phyloP scores from a whole-genome alignment of 1,139 yeast genomes.

The Suhomyces panamericanus region DNA sequence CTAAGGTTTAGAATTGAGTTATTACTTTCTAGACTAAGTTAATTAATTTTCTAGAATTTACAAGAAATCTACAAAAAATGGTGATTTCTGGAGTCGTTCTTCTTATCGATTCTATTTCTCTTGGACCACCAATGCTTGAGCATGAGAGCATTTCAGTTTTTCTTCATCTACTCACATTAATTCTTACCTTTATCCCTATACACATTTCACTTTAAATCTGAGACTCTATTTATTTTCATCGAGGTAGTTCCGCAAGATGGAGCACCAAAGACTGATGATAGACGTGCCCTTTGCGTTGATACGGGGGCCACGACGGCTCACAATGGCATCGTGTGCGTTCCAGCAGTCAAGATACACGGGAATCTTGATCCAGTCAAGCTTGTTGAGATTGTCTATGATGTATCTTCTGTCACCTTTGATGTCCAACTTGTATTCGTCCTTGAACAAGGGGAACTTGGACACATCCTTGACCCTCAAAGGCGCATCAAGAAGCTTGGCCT shows the following conservation, averaged over 20 bases:
- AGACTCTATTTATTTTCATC: constrained; percentile 1
- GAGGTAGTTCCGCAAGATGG: constrained; percentile 41
- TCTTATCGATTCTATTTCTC: too few species aligned
- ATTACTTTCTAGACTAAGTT: too few species aligned
- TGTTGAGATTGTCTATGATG: constrained; percentile 53
- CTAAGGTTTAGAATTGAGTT: too few species aligned
- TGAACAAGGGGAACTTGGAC: constrained; percentile 32
- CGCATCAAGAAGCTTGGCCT: constrained; percentile 20
- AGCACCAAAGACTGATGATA: constrained; percentile 52
- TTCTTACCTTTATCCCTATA: too few species aligned
- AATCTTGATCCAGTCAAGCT: constrained; percentile 62
- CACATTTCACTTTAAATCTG: too few species aligned
- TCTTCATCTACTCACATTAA: too few species aligned
- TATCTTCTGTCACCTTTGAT: constrained; percentile 41
- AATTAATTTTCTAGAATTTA: too few species aligned
- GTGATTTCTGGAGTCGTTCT: too few species aligned
- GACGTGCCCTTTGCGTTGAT: constrained; percentile 58
- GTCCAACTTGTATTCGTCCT: constrained; percentile 30
- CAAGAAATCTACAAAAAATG: too few species aligned
- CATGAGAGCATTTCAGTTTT: too few species aligned
- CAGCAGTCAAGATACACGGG: constrained; percentile 64
- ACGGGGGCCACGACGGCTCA: constrained; percentile 62
- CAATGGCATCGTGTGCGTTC: constrained; percentile 74
- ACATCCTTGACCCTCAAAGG: constrained; percentile 22
- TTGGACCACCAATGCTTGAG: too few species aligned